Conservation (phyloP, 2,329 filamentous ascomycete species). For the Colletotrichum tamarilloi region DNA sequence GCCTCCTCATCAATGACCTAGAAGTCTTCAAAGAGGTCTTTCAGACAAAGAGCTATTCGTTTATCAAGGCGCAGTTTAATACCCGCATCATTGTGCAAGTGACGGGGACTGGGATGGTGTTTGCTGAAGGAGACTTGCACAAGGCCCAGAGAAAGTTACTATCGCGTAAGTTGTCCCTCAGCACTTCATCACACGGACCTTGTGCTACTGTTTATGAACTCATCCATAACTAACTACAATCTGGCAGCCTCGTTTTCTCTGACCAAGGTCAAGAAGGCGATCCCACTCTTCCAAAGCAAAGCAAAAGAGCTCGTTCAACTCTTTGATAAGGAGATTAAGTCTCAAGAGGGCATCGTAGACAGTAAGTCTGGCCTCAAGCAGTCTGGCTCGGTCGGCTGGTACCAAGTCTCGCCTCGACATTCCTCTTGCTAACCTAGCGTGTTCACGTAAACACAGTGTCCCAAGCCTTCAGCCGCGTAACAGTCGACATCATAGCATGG, state of each 20-base stretch:
- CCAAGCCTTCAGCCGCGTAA: conserved; percentile 44
- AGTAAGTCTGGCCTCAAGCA: background rate
- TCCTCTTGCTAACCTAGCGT: background rate
- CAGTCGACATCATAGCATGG: conserved; percentile 50
- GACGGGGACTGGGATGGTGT: conserved; percentile 45
- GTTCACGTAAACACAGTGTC: background rate
- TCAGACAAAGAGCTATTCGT: conserved; percentile 44
- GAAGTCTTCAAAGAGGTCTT: conserved; percentile 41
- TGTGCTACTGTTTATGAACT: background rate
- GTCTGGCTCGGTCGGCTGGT: too few relatives aligned
- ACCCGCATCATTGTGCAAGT: conserved; percentile 40
- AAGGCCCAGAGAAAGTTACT: conserved; percentile 48
- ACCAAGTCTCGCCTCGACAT: too few relatives aligned
- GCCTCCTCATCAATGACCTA: conserved; percentile 40
- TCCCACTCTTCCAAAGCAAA: conserved; percentile 48
- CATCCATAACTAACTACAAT: background rate
- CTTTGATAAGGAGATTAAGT: conserved; percentile 36
- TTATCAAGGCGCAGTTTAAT: conserved; percentile 45
- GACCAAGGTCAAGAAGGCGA: conserved; percentile 45
- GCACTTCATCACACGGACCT: background rate
- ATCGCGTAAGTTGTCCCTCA: conserved; percentile 32
- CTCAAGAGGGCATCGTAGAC: conserved; percentile 34
- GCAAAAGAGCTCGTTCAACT: conserved; percentile 43
- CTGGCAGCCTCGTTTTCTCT: conserved; percentile 45
- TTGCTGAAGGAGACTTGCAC: conserved; percentile 49